Conservation (phyloP, 2,329 filamentous ascomycete species). For the Ceratocystis alfenasii region DNA sequence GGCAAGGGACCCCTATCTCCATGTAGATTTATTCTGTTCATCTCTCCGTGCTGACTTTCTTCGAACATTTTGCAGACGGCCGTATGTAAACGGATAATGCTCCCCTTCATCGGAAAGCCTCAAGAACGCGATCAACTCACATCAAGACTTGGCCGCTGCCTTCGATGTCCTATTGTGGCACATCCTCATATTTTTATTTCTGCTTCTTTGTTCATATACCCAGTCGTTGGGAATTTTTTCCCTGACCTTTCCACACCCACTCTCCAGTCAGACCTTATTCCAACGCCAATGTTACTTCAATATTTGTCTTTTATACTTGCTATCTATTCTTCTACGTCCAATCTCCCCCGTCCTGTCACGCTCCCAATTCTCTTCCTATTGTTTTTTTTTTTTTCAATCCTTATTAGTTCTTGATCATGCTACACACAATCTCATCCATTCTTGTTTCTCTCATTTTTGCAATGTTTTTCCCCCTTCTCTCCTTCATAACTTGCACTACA, state of each 20-base stretch:
- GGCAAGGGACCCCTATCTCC: neutral
- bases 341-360: neutral
- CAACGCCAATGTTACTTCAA: slow-evolving; percentile 6
- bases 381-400: neutral
- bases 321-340: slow-evolving; percentile 6
- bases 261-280: neutral
- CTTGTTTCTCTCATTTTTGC: neutral
- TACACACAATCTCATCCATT: neutral
- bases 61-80: neutral
- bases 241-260: neutral
- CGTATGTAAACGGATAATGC: neutral
- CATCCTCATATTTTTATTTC: slow-evolving; percentile 9
- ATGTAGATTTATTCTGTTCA: neutral
- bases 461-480: neutral
- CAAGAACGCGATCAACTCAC: neutral
- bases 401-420: neutral
- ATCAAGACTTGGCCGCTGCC: neutral
- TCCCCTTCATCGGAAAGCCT: neutral
- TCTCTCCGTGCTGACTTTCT: slow-evolving; percentile 4
- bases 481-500: too few species aligned
- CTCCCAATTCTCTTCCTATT: neutral
- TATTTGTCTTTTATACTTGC: slow-evolving; percentile 7
- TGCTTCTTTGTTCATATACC: slow-evolving; percentile 22
- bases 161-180: neutral
- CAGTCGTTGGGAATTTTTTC: slow-evolving; percentile 16